phyloP scores from a whole-genome alignment of 2,329 filamentous ascomycete genomes.

The Xylariomycetidae sp. region DNA sequence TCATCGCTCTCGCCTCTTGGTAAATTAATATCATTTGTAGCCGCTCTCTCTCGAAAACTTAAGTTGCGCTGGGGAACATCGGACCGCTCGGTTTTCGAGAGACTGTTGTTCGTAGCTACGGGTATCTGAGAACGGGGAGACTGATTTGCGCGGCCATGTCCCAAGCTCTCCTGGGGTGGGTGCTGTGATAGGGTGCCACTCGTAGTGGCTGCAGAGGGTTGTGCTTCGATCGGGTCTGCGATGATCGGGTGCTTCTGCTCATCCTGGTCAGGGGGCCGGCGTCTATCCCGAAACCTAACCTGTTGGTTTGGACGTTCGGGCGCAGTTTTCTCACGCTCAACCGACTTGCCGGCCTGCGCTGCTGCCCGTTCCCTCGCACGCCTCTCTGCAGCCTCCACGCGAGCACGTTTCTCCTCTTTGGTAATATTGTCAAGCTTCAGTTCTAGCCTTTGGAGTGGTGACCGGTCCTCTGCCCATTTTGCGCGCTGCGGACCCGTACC shows the following conservation, averaged over 20 bases:
- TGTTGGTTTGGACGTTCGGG: slow-evolving; percentile 23
- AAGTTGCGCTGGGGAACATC: slow-evolving; percentile 48
- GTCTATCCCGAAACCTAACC: slow-evolving; percentile 28
- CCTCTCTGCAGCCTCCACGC: slow-evolving; percentile 77
- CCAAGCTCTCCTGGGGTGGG: slow-evolving; percentile 25
- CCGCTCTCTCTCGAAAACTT: slow-evolving; percentile 57
- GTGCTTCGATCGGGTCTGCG: slow-evolving; percentile 19
- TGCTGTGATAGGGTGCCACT: slow-evolving; percentile 26
- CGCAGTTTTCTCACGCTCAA: slow-evolving; percentile 10
- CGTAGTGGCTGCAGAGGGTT: slow-evolving; percentile 19
- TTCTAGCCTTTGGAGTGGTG: slow-evolving; percentile 90
- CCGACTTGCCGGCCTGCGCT: slow-evolving; percentile 10
- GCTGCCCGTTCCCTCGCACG: slow-evolving; percentile 58
- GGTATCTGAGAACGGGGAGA: slow-evolving; percentile 24
- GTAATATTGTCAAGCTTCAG: slow-evolving; percentile 86
- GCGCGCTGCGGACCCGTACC: slow-evolving; percentile 39
- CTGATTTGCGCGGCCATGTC: slow-evolving; percentile 22
- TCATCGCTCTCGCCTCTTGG: slow-evolving; percentile 24
- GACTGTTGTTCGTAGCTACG: slow-evolving; percentile 19
- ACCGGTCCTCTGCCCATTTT: slow-evolving; percentile 74
- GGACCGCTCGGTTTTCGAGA: slow-evolving; percentile 19
- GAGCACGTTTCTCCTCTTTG: slow-evolving; percentile 89
- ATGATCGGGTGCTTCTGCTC: slow-evolving; percentile 16
- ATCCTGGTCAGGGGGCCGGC: slow-evolving; percentile 18
- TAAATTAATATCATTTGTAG: slow-evolving; percentile 36